Conservation (phyloP, 495 filamentous ascomycete species). For the Elaphomyces granulatus region DNA sequence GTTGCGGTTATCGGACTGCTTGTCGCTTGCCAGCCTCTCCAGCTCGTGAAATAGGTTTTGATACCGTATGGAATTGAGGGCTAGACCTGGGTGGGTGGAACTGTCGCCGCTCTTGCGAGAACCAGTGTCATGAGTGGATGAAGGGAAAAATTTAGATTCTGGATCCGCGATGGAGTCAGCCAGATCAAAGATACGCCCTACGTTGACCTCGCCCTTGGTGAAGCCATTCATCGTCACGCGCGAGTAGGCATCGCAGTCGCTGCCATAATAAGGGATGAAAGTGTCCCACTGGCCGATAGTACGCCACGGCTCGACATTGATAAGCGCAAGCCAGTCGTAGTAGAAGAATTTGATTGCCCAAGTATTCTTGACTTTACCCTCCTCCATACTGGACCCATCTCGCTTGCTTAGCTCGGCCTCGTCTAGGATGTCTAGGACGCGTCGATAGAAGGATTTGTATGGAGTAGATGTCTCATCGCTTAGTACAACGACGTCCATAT, state of each 20-base stretch:
- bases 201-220: slow-evolving; percentile 22
- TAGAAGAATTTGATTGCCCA: slow-evolving; percentile 45
- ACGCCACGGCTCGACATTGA: slow-evolving; percentile 37
- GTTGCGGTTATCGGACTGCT: no score
- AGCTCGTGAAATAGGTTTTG: no score
- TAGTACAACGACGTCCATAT: slow-evolving; percentile 43
- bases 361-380: no score
- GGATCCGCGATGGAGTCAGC: slow-evolving; percentile 7
- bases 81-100: not conserved
- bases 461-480: slow-evolving; percentile 31
- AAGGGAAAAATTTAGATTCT: not conserved
- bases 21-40: no score
- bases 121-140: not conserved
- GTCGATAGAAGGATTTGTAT: slow-evolving; percentile 38
- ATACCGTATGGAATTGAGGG: not conserved
- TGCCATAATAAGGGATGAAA: slow-evolving; percentile 44
- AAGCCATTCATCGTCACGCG: slow-evolving; percentile 37
- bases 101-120: not conserved
- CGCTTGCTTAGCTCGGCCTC: not conserved
- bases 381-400: slow-evolving; percentile 5
- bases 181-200: slow-evolving; percentile 38
- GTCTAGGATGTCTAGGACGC: slow-evolving; percentile 30
- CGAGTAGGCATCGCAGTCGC: slow-evolving; percentile 45
- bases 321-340: slow-evolving; percentile 45
- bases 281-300: slow-evolving; percentile 45